phyloP scores from a whole-genome alignment of 352 stramenopile genomes.

The Phytophthora fragariae region DNA sequence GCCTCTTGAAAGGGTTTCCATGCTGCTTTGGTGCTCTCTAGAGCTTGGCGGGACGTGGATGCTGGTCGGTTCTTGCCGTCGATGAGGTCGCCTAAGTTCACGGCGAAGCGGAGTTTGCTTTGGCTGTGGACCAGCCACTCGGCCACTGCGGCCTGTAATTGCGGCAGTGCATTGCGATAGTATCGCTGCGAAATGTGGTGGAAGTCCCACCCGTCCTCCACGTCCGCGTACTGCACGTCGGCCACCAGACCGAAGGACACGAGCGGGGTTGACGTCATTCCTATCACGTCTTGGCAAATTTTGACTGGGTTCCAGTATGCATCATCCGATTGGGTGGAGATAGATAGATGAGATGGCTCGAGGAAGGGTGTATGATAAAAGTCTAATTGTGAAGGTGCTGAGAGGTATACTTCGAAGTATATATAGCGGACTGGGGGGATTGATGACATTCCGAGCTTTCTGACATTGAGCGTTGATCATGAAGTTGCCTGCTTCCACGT shows the following conservation, averaged over 20 bases:
- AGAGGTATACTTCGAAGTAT: background rate
- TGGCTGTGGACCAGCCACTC: constrained; percentile 58
- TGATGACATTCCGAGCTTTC: background rate
- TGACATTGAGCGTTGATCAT: constrained; percentile 17
- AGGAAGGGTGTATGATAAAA: background rate
- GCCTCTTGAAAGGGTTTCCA: constrained; percentile 53
- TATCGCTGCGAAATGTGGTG: constrained; percentile 64
- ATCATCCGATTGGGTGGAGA: constrained; percentile 2
- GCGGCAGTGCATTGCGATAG: constrained; percentile 73
- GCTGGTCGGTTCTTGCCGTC: constrained; percentile 77
- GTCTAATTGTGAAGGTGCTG: background rate
- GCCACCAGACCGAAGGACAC: constrained; percentile 74
- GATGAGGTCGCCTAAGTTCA: constrained; percentile 86
- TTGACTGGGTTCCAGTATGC: constrained; percentile 25
- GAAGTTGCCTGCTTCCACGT: constrained; percentile 24
- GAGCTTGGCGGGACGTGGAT: constrained; percentile 50
- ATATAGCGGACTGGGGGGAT: background rate
- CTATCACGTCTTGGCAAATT: background rate
- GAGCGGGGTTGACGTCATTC: constrained; percentile 40
- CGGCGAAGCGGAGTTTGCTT: constrained; percentile 59
- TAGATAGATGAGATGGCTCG: background rate
- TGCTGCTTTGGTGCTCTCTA: constrained; percentile 49
- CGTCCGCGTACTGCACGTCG: constrained; percentile 87
- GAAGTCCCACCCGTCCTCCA: constrained; percentile 86
- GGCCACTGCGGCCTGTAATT: constrained; percentile 51